Base-by-base conservation (phyloP, 2,329 filamentous ascomycete species). In the Onygena corvina region DNA sequence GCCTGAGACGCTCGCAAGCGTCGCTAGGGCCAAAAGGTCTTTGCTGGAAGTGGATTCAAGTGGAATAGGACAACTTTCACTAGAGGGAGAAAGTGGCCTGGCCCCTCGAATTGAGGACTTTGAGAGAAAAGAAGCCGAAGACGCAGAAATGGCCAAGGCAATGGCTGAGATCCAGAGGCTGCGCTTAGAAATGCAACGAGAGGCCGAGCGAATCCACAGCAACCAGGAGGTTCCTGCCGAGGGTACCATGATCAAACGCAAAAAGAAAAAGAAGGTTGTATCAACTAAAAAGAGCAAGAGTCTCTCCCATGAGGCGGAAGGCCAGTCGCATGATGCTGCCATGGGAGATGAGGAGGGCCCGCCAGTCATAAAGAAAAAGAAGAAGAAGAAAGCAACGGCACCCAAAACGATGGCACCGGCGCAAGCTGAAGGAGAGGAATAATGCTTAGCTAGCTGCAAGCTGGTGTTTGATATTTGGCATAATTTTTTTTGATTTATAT, bases 21-120 rank as follows among this genome's bases (percentile, higher is more conserved):
- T 52, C 29, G 57, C 58, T 5, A 67, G 65, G 45, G 58, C 60
- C 0, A 84, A 80, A 60, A 86, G 83, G 53, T 74, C 74, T 3
- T 70, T 95, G 1, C 76, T 98, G 1, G 80, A 89, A 55, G 84
- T 96, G 0, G 88, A 95, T 66, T 94, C 88, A 30, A 90, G 85
- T 56, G 83, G 81, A 35, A 78, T 98, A 2, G 79, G 80, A 1
- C 71, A 78, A 2, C 76, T 95, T 36, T 83, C 77, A 38, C 75
- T 95, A 1, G 79, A 83, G 45, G 78, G 74, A 27, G 70, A 66
- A 45, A 56, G 58, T 12, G 61, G 61, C 7, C 38, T 50, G 16
- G 46, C 46, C 36, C 46, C 51, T 48, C 52, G 14, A 49, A 59
- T 64, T 42, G 70, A 76, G 44, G 78, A 84, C 50, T 74, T 79